These are phyloP conservation scores for Russula sp. DNA, from an alignment of 768 basidiomycete species.

Conservation along the genomic window DNA sequence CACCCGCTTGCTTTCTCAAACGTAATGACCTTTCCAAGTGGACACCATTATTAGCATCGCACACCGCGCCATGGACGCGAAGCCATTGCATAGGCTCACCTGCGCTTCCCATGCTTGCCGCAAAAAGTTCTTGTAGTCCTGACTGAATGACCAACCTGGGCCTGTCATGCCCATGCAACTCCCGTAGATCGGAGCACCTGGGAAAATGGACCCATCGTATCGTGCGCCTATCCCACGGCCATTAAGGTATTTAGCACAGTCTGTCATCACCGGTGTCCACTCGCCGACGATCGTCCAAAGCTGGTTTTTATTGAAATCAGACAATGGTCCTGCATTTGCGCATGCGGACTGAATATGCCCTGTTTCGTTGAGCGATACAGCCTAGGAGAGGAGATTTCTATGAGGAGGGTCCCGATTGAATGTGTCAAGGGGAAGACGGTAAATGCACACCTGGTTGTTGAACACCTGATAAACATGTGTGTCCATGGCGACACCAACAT, in stretches of 20 bases:
- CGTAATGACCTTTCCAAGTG: conserved; percentile 34
- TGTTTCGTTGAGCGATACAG: conserved; percentile 38
- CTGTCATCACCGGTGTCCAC: conserved; percentile 73
- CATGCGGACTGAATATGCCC: conserved; percentile 63
- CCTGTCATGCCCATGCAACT: conserved; percentile 72
- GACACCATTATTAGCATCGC: neutral
- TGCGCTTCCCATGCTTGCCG: conserved; percentile 83
- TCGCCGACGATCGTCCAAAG: conserved; percentile 89
- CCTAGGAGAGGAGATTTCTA: conserved; percentile 27
- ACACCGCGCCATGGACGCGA: neutral
- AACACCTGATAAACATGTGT: conserved; percentile 79
- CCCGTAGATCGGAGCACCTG: conserved; percentile 61
- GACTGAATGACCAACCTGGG: conserved; percentile 60
- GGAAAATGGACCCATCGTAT: conserved; percentile 48
- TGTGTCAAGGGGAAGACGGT: neutral
- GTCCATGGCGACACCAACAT: conserved; percentile 66
- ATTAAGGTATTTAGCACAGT: conserved; percentile 78
- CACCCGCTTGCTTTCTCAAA: conserved; percentile 65
- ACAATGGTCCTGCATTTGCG: conserved; percentile 35
- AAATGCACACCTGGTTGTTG: conserved; percentile 37
- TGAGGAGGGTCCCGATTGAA: neutral
- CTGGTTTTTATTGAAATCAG: conserved; percentile 34
- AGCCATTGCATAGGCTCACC: conserved; percentile 27
- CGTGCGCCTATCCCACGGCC: conserved; percentile 65
- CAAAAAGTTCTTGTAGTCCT: conserved; percentile 74